Base-by-base conservation (phyloP, 2,329 filamentous ascomycete species). In the Myriosclerotinia scirpicola region DNA sequence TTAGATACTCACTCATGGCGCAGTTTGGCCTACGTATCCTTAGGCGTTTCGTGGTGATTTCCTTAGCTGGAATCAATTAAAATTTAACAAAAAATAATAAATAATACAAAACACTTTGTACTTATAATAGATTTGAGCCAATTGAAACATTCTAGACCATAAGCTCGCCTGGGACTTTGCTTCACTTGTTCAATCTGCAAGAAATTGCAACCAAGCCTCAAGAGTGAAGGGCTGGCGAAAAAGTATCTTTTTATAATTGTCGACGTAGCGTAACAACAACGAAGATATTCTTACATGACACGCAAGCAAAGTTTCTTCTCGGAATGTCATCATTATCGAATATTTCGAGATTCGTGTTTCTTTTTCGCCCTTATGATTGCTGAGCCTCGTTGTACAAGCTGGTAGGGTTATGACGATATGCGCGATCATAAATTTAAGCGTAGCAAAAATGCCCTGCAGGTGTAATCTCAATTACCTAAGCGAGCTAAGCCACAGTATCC, bases 1-100 rank as follows among this genome's bases (percentile, higher is more conserved):
- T 59, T 73, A 46, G 70, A 70, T 53, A 69, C 67, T 9, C 46
- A 44, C 60, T 73, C 56, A 72, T 72, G 50, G 59, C 53, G 68
- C 71, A 22, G 48, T 72, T 38, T 73, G 69, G 70, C 71, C 71
- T 30, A 64, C 59, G 12, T 68, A 63, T 54, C 48, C 60, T 42
- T 63, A 54, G 20, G 46, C 11, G 54, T 11, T 54, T 17, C 14
- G 36, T 54, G 20, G 14, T 50, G 44, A 30, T 20, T 22, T 50
- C 14, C 30, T 22, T 7, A 26, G 34, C 17, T 34, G n/a, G n/a
- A 2, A 48, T 15, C 1, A 15, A 5, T 17, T 54, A 6, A 34
- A 14, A 50, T 8, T 17, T 54, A 6, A 34, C 20, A 50, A 14
- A 38, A 26, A 26, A 50, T 38, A 38, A 50, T 12, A 50, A 61